Evolutionary conservation across 805 yeast genomes (phyloP).

Genomic region (Lachancea kluyveri): DNA sequence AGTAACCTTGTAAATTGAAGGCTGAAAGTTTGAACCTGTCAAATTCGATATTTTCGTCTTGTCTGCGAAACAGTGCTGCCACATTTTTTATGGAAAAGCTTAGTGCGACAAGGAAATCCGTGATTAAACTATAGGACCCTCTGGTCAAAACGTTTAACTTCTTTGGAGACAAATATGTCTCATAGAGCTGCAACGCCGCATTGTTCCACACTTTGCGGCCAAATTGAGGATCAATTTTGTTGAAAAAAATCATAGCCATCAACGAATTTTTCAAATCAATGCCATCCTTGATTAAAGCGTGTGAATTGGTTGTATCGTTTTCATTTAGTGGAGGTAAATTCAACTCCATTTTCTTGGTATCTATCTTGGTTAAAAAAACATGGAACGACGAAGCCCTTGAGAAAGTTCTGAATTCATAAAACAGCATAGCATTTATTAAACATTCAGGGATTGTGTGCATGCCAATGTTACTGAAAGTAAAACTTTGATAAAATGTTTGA

Average conservation of each 20-base stretch:
- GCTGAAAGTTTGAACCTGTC: constrained; percentile 20
- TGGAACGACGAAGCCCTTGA: constrained; percentile 13
- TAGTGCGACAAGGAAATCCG: constrained; percentile 28
- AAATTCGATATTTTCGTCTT: constrained; percentile 16
- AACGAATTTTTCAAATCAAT: constrained; percentile 23
- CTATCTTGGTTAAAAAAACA: constrained; percentile 25
- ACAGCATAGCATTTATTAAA: constrained; percentile 22
- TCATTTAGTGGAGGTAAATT: constrained; percentile 13
- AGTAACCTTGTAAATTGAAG: constrained; percentile 27
- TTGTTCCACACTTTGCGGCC: constrained; percentile 23
- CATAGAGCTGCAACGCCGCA: constrained; percentile 15
- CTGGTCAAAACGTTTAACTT: constrained; percentile 20
- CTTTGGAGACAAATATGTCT: constrained; percentile 19
- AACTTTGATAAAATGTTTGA: constrained; percentile 25
- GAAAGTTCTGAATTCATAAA: constrained; percentile 23
- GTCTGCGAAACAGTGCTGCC: constrained; percentile 15
- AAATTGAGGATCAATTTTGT: constrained; percentile 18
- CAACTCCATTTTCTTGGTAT: constrained; percentile 23
- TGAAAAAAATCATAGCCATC: constrained; percentile 26
- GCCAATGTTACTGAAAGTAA: constrained; percentile 24
- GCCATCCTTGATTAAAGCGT: constrained; percentile 18
- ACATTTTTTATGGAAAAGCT: constrained; percentile 30
- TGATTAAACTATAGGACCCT: constrained; percentile 24
- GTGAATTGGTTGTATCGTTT: constrained; percentile 2
- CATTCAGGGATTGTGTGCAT: constrained; percentile 27